Percentiles rank a stretch among this genome's conserved stretches.
These are phyloP conservation scores for Phytophthora fragariaefolia DNA, from an alignment of 352 stramenopile species.

Conservation along the genomic window DNA sequence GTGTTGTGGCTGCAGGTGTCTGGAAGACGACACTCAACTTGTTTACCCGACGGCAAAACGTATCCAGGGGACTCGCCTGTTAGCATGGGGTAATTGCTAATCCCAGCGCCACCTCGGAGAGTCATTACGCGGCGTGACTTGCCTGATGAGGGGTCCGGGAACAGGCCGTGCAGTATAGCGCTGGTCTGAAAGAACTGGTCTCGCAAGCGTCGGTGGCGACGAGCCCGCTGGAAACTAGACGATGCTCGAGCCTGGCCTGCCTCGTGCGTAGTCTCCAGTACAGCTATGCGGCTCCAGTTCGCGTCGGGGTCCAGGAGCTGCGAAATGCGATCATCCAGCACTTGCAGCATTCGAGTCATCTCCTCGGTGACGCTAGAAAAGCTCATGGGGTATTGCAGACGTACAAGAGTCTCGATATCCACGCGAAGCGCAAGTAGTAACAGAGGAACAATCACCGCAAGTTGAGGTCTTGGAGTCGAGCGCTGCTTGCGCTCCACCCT, in stretches of 20 bases:
- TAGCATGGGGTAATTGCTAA: slow-evolving; percentile 50
- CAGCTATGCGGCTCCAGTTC: slow-evolving; percentile 58
- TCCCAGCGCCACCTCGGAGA: slow-evolving; percentile 52
- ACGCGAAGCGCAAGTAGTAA: slow-evolving; percentile 68
- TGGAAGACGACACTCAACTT: not conserved
- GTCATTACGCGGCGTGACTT: slow-evolving; percentile 64
- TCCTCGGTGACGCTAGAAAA: slow-evolving; percentile 45
- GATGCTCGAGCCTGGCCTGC: slow-evolving; percentile 51
- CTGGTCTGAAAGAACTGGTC: slow-evolving; percentile 74
- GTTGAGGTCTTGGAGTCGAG: slow-evolving; percentile 1
- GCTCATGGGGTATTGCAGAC: slow-evolving; percentile 65
- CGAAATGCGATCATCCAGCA: slow-evolving; percentile 51
- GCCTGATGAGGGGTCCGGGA: slow-evolving; percentile 54
- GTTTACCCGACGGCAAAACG: slow-evolving; percentile 3
- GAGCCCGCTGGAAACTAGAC: slow-evolving; percentile 47
- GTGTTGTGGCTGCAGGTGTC: slow-evolving; percentile 2
- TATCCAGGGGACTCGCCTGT: not conserved
- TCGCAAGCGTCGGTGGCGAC: slow-evolving; percentile 48
- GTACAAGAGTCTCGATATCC: slow-evolving; percentile 65
- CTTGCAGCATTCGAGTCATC: slow-evolving; percentile 51
- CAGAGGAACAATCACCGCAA: slow-evolving; percentile 54
- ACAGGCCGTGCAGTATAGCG: slow-evolving; percentile 58
- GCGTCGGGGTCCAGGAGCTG: slow-evolving; percentile 60
- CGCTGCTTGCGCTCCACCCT: slow-evolving; percentile 32
- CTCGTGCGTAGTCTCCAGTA: slow-evolving; percentile 69